These are phyloP conservation scores for Myriangium duriaei DNA, from an alignment of 2,329 filamentous ascomycete species.

Conservation along the genomic window DNA sequence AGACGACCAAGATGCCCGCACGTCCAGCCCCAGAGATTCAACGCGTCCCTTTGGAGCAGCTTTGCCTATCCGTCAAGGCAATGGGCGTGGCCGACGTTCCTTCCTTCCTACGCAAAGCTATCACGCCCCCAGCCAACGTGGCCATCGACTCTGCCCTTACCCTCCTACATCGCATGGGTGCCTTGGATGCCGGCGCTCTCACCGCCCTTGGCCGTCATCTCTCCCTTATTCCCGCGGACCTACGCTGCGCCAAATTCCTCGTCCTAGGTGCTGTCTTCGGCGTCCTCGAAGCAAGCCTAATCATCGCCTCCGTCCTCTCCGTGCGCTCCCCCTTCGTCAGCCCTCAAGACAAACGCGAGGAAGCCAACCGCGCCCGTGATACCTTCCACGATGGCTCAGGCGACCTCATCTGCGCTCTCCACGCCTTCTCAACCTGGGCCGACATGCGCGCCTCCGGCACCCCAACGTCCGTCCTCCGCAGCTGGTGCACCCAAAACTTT, in stretches of 20 bases:
- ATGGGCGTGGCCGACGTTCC: conserved; percentile 83
- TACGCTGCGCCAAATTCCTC: conserved; percentile 87
- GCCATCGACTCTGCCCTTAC: conserved; percentile 78
- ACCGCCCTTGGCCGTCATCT: conserved; percentile 86
- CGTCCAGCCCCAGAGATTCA: conserved; percentile 89
- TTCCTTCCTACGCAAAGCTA: conserved; percentile 68
- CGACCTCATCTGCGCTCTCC: conserved; percentile 76
- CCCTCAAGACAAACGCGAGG: conserved; percentile 69
- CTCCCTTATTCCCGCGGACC: conserved; percentile 87
- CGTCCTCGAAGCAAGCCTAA: conserved; percentile 77
- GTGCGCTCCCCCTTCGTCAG: conserved; percentile 76
- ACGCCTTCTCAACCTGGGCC: conserved; percentile 73
- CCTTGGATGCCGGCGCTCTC: conserved; percentile 71
- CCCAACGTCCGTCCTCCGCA: conserved; percentile 49
- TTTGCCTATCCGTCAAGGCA: conserved; percentile 85
- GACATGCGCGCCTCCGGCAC: conserved; percentile 46
- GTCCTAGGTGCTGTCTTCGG: conserved; percentile 91
- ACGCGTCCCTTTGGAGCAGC: conserved; percentile 81
- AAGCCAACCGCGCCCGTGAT: conserved; percentile 63
- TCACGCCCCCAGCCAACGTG: conserved; percentile 74
- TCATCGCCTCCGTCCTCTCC: conserved; percentile 85
- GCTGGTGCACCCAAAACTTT: conserved; percentile 78
- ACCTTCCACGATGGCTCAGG: conserved; percentile 59
- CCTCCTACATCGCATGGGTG: conserved; percentile 73
- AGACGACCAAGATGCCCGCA: conserved; percentile 68